These are phyloP conservation scores for Gynandropsis gynandra DNA, from an alignment of 345 rosid genomes.

Conservation along the genomic window DNA sequence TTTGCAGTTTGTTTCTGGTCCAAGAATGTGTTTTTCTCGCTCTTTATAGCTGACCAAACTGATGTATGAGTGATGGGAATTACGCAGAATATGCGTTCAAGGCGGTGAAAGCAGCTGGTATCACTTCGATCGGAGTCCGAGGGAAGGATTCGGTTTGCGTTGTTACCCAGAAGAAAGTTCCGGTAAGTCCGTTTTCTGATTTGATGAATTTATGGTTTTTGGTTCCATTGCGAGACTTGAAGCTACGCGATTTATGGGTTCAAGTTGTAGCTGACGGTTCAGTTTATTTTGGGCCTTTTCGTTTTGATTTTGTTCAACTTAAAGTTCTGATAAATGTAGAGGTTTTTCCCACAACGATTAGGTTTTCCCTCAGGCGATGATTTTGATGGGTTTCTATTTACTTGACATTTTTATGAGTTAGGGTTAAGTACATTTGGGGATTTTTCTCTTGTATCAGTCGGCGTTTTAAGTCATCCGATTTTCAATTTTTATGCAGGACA, in stretches of 20 bases:
- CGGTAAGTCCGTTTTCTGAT: constrained; percentile 43
- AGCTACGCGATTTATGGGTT: background rate
- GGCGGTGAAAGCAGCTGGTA: constrained; percentile 94
- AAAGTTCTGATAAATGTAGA: background rate
- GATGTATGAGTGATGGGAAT: background rate
- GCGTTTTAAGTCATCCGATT: constrained; percentile 1
- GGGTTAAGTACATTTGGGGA: constrained; percentile 1
- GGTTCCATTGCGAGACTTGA: background rate
- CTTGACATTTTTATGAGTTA: background rate
- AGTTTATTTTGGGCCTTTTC: constrained; percentile 7
- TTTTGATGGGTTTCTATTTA: constrained; percentile 1
- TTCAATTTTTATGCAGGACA: constrained; percentile 50
- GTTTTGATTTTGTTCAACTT: background rate
- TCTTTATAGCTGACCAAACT: background rate
- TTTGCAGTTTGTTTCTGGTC: background rate
- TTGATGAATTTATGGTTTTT: background rate
- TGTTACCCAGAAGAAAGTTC: constrained; percentile 98
- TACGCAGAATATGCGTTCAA: constrained; percentile 85
- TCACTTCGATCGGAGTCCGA: constrained; percentile 91
- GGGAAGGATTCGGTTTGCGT: constrained; percentile 95
- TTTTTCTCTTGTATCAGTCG: background rate
- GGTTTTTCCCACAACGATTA: background rate
- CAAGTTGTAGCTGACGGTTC: background rate
- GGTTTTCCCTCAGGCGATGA: background rate
- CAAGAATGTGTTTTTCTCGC: background rate